Evolutionary conservation across 2,329 filamentous ascomycete species (phyloP).

Genomic region (Arthrobotrys iridis): DNA sequence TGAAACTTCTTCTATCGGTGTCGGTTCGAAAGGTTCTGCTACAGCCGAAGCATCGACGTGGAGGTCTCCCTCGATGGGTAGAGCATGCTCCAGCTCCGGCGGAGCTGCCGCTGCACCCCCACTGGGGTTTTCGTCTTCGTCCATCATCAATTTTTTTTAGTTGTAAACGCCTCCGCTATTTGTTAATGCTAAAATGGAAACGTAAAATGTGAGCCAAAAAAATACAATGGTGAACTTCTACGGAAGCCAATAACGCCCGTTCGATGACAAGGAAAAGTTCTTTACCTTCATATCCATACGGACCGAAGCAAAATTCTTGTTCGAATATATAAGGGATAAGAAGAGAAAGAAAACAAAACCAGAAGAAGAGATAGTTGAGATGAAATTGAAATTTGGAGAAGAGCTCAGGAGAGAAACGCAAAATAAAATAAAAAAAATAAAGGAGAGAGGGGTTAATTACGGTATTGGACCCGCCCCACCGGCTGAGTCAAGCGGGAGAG

Average conservation of each 20-base stretch:
- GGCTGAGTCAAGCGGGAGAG: constrained; percentile 4
- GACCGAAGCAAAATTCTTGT: too few species aligned
- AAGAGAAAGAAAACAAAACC: neutral
- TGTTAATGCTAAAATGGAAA: too few species aligned
- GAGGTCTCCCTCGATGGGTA: constrained; percentile 5
- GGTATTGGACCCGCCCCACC: constrained; percentile 23
- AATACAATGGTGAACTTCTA: too few species aligned
- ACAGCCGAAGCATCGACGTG: neutral
- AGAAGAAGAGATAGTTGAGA: neutral
- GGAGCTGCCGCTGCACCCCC: neutral
- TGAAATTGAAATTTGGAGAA: constrained; percentile 12
- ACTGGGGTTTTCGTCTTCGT: constrained; percentile 7
- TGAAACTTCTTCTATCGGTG: too few species aligned
- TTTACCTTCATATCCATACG: too few species aligned
- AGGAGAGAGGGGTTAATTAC: constrained; percentile 17
- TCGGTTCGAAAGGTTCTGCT: neutral
- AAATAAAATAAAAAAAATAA: neutral
- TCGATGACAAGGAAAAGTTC: too few species aligned
- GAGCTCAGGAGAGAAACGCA: neutral
- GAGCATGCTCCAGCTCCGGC: neutral
- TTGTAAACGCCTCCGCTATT: too few species aligned
- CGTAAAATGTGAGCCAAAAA: too few species aligned
- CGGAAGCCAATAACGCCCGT: too few species aligned
- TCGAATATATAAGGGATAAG: too few species aligned
- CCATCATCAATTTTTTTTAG: neutral